A percentile compares a stretch with the other conserved stretches of the same genome.
Conservation (phyloP, 495 filamentous ascomycete species). For the Evernia prunastri region DNA sequence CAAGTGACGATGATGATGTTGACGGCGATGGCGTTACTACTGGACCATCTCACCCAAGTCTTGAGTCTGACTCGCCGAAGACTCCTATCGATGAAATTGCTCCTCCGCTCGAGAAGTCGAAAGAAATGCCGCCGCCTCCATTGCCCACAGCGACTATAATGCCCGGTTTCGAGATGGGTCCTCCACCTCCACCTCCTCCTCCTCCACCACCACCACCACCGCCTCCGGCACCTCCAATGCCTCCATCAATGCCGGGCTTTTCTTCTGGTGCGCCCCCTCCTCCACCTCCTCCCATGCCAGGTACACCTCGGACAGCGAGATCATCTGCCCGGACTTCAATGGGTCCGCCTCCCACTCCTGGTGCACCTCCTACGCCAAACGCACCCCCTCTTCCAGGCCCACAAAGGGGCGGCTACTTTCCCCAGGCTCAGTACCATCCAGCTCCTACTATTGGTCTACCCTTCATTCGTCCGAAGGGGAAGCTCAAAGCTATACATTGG, state of each 20-base stretch:
- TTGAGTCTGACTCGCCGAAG: constrained; percentile 62
- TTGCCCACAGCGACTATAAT: constrained; percentile 37
- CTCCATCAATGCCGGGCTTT: constrained; percentile 39
- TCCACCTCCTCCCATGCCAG: constrained; percentile 40
- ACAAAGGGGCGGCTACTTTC: constrained; percentile 43
- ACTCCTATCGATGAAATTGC: constrained; percentile 59
- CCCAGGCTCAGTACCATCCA: constrained; percentile 41
- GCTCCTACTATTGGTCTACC: constrained; percentile 51
- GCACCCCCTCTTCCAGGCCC: constrained; percentile 55
- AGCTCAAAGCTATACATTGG: constrained; percentile 98
- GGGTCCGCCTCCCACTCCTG: constrained; percentile 46
- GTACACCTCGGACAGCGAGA: constrained; percentile 27
- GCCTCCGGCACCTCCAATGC: constrained; percentile 49
- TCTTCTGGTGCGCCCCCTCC: constrained; percentile 50
- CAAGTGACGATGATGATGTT: constrained; percentile 58
- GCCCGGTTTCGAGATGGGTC: constrained; percentile 41
- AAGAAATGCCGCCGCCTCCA: constrained; percentile 40
- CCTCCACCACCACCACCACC: constrained; percentile 45
- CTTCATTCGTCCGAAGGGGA: constrained; percentile 90
- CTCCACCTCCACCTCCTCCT: constrained; percentile 43
- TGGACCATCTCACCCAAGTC: constrained; percentile 67
- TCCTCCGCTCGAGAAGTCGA: constrained; percentile 29
- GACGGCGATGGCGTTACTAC: constrained; percentile 66
- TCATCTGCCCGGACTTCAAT: constrained; percentile 24
- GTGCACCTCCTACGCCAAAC: constrained; percentile 45